Evolutionary conservation across 257 asterid species (phyloP), one percentile per base, ranked within the genome.

Genomic region (Nicotiana obtusifolia): DNA sequence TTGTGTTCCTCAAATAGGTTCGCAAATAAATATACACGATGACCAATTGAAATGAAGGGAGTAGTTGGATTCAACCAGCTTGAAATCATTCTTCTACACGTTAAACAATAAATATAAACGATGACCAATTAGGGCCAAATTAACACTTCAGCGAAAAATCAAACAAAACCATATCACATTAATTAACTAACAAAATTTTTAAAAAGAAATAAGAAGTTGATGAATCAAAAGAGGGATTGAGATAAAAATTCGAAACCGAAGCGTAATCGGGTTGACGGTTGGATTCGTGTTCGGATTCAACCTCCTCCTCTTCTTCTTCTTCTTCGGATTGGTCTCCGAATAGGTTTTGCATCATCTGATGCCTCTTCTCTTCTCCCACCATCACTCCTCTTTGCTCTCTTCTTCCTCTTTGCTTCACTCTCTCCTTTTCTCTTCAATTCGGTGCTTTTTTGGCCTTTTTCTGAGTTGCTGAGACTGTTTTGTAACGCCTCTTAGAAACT

Each of bases 291-390:
- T 94, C 98, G 15, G 97, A 92, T 87, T 96, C 98, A 64, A 93
- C 91, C 86, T 94, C 97, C 88, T 91, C 98, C 62, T 94, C 97
- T 68, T 88, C 91, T 17, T 95, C 99, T 83, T 92, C 95, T 85
- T 91, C 97, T 84, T 95, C 99, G 7, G 99, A 94, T 83, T 95
- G 99, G 81, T 96, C 99, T 16, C 99, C 99, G 84, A 96, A 96
- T 81, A 96, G 86, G 86, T 96, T 96, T 87, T 94, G 99, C 97
- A 96, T 96, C 99, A 96, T 96, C 87, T 93, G 99, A 89, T 94
- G 97, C 95, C 99, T 86, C 89, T 96, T 96, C 90, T 92, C 97
- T 85, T 94, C 99, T 10, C 97, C 99, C 41, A 86, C 99, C 99
- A 96, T 96, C 6, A 47, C 76, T 52, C 41, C 60, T n/a, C 33